Percentiles rank a stretch among this genome's conserved stretches.
Conservation (phyloP, 495 filamentous ascomycete species). For the Polyplosphaeria fusca region DNA sequence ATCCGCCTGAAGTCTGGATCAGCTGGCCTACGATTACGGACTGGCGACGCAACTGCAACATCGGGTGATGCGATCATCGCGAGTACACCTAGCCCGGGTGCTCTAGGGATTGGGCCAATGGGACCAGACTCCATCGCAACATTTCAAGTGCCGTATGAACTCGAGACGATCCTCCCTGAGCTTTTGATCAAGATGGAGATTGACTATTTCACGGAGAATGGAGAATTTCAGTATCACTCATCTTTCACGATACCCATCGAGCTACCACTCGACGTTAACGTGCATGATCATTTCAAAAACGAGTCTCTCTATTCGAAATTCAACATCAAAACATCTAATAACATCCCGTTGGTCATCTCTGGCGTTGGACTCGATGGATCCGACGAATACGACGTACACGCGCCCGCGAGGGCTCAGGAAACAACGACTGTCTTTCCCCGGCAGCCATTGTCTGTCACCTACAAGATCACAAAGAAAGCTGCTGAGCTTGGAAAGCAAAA, state of each 20-base stretch:
- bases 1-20: conserved; percentile 77
- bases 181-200: conserved; percentile 75
- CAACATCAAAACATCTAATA: conserved; percentile 73
- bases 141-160: conserved; percentile 75
- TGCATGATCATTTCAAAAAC: conserved; percentile 92
- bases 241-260: conserved; percentile 62
- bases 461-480: conserved; percentile 58
- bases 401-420: conserved; percentile 46
- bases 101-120: conserved; percentile 62
- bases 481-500: conserved; percentile 6
- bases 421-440: conserved; percentile 70
- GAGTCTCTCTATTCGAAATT: conserved; percentile 80
- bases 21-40: conserved; percentile 80
- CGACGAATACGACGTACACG: conserved; percentile 64
- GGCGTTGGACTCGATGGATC: conserved; percentile 69
- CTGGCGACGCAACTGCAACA: conserved; percentile 61
- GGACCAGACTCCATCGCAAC: conserved; percentile 47
- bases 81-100: conserved; percentile 61
- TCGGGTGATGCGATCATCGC: conserved; percentile 49
- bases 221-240: conserved; percentile 66
- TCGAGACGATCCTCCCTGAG: conserved; percentile 71
- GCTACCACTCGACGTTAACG: conserved; percentile 87
- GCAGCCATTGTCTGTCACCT: conserved; percentile 78
- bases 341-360: conserved; percentile 70
- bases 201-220: conserved; percentile 69